These are phyloP conservation scores for Fusarium tricinctum DNA, from an alignment of 2,329 filamentous ascomycete genomes.

Conservation along the genomic window DNA sequence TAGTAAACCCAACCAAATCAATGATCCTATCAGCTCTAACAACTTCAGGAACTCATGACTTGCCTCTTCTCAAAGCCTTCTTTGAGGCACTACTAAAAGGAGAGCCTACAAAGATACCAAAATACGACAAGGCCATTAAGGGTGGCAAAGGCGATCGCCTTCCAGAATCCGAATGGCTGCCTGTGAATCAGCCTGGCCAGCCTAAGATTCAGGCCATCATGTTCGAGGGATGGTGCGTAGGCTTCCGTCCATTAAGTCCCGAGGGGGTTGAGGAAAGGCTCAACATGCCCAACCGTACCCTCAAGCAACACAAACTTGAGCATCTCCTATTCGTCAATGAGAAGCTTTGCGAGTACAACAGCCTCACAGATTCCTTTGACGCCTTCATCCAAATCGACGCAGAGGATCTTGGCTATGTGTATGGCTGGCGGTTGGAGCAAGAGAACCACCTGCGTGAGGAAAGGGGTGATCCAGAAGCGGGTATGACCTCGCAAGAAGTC, in stretches of 20 bases:
- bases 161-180: slow-evolving; percentile 72
- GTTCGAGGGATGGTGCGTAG: slow-evolving; percentile 93
- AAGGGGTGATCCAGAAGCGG: slow-evolving; percentile 70
- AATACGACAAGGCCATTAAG: slow-evolving; percentile 87
- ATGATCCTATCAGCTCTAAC: slow-evolving; percentile 11
- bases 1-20: slow-evolving; percentile 19
- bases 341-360: slow-evolving; percentile 62
- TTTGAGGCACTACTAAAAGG: slow-evolving; percentile 71
- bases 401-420: slow-evolving; percentile 80
- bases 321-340: slow-evolving; percentile 67
- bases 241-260: slow-evolving; percentile 76
- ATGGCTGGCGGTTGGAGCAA: slow-evolving; percentile 86
- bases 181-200: slow-evolving; percentile 66
- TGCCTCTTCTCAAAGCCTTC: slow-evolving; percentile 72
- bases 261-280: slow-evolving; percentile 66
- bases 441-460: slow-evolving; percentile 76
- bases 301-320: slow-evolving; percentile 62
- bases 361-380: slow-evolving; percentile 64
- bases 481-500: slow-evolving; percentile 88
- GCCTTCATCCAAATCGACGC: slow-evolving; percentile 76
- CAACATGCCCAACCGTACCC: slow-evolving; percentile 65
- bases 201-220: slow-evolving; percentile 74
- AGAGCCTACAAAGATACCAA: slow-evolving; percentile 71
- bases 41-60: slow-evolving; percentile 75
- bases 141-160: slow-evolving; percentile 82